A percentile compares a stretch with the other conserved stretches of the same genome.
These are phyloP conservation scores for Colletotrichum lupini DNA, from an alignment of 2,329 filamentous ascomycete genomes.

Conservation along the genomic window DNA sequence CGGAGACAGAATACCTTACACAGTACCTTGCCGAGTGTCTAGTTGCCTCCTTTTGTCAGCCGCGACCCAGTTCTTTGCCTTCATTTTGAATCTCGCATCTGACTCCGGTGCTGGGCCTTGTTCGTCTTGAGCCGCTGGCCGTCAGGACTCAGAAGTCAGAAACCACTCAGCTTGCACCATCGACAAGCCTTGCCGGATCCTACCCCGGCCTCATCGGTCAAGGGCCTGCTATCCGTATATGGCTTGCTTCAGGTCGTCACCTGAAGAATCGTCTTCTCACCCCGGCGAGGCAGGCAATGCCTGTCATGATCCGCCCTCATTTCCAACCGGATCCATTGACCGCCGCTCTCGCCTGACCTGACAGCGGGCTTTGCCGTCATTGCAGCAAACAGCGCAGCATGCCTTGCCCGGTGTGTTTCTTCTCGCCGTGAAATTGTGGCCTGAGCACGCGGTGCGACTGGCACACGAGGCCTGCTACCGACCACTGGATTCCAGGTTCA, in stretches of 20 bases:
- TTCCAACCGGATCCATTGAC: slow-evolving; percentile 25
- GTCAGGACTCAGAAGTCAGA: background rate
- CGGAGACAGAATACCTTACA: background rate
- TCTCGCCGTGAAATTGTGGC: background rate
- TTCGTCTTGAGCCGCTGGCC: background rate
- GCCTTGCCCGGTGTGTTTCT: background rate
- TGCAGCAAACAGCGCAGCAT: slow-evolving; percentile 6
- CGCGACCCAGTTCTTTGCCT: slow-evolving; percentile 9
- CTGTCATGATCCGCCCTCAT: slow-evolving; percentile 27
- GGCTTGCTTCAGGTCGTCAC: slow-evolving; percentile 1
- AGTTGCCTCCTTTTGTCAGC: slow-evolving; percentile 12
- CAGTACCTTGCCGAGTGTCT: background rate
- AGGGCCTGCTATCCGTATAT: background rate
- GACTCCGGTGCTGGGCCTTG: slow-evolving; percentile 2
- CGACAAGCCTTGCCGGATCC: background rate
- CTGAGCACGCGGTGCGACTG: background rate
- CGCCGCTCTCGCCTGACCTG: slow-evolving; percentile 9
- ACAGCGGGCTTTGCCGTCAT: slow-evolving; percentile 34
- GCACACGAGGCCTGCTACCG: background rate
- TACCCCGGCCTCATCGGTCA: background rate
- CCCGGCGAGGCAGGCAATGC: slow-evolving; percentile 7
- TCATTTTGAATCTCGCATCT: slow-evolving; percentile 3
- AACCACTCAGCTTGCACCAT: background rate
- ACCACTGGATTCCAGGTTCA: background rate
- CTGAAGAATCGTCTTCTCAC: slow-evolving; percentile 3